Evolutionary conservation across 2,329 filamentous ascomycete species (phyloP), one percentile per base, ranked within the genome.

Genomic region (Lecanicillium sp.): DNA sequence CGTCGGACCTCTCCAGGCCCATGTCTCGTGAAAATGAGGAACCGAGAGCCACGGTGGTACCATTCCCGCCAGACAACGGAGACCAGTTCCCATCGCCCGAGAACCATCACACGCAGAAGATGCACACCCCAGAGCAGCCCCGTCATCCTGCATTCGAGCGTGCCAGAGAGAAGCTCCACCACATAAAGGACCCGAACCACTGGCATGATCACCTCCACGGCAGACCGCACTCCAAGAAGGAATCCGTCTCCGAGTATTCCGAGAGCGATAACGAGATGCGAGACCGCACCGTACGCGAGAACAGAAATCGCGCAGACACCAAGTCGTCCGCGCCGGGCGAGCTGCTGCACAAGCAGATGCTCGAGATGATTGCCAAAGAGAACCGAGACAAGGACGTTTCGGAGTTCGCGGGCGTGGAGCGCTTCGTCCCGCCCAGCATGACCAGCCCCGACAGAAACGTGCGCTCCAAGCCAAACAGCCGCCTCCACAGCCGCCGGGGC

Each of bases 341-440:
- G 49, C 64, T 82, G 11, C 62, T 83, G 11, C 76, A 80, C 52
- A 80, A 77, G 58, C 79, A 82, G 57, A 82, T 83, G 77, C 64
- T 74, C 50, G 77, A 81, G 49, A 75, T 81, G 67, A 70, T 82
- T 51, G 74, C 74, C 5, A 72, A 71, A 51, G 78, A 83, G 58
- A 71, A 69, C 5, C 62, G 64, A 11, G 69, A 72, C 36, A 65
- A 67, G 33, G 69, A 71, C 20, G 56, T 65, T n/a, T 56, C 58
- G 1, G 58, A 62, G n/a, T 54, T 62, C 43, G 63, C 60, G 3
- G 65, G 67, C n/a, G 52, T 61, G 1, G 61, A 60, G 48, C 57
- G 60, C 29, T 59, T 63, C 12, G 68, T 69, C 50, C 56, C 62
- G 14, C 58, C 60, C 27, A 60, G 55, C 24, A 60, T 65, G 23